A percentile compares a stretch with the other conserved stretches of the same genome.
Evolutionary conservation across 768 basidiomycete genomes (phyloP).

Genomic region (Rhodotorula graminis): DNA sequence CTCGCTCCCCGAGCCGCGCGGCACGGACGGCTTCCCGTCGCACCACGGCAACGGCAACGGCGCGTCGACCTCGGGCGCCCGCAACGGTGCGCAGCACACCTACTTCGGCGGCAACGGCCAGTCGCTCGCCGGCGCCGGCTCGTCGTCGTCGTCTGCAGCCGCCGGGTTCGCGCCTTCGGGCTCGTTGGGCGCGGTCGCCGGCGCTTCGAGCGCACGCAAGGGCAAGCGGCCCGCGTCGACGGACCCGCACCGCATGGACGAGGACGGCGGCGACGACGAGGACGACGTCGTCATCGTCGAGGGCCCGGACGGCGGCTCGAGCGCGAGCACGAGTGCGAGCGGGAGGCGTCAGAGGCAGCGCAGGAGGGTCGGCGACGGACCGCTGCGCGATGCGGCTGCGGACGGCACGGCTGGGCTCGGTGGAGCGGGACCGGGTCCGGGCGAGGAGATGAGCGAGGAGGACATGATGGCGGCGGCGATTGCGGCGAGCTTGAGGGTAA

Average conservation of each 20-base stretch:
- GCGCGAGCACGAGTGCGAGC: constrained; percentile 17
- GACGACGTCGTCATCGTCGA: constrained; percentile 31
- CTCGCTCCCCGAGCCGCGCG: constrained; percentile 18
- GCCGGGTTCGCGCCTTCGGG: not conserved
- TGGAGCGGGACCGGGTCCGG: not conserved
- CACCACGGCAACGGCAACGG: not conserved
- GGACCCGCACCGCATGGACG: constrained; percentile 1
- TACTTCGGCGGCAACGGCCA: constrained; percentile 2
- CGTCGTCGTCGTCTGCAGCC: not conserved
- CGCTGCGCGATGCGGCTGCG: too few relatives aligned
- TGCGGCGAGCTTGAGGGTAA: constrained; percentile 30
- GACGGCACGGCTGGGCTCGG: too few relatives aligned
- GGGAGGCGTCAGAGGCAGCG: constrained; percentile 11
- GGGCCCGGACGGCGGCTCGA: not conserved
- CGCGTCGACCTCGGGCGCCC: not conserved
- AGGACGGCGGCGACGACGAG: not conserved
- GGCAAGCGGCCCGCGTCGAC: constrained; percentile 3
- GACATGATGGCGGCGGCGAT: constrained; percentile 37
- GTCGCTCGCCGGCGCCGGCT: constrained; percentile 1
- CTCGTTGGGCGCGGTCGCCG: not conserved
- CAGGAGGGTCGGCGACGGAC: not conserved
- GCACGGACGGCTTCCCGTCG: not conserved
- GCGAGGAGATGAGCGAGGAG: constrained; percentile 24
- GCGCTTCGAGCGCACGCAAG: not conserved
- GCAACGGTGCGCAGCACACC: not conserved